Base-by-base conservation (phyloP, 495 filamentous ascomycete species). In the Apiosordaria backusii region DNA sequence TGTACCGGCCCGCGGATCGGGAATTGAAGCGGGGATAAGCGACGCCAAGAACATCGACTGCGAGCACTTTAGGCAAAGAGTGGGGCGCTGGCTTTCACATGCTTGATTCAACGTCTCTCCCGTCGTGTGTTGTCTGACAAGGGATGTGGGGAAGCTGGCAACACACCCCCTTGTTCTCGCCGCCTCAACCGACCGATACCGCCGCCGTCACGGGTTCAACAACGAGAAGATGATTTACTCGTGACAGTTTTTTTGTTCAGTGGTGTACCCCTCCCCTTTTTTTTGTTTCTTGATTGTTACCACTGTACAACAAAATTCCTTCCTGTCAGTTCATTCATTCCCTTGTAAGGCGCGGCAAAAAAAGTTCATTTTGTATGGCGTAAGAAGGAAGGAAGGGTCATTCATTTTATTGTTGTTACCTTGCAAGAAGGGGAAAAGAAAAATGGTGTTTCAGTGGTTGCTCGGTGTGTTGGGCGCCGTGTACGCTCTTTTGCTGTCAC, bases 71-170 rank as follows among this genome's bases (percentile, higher is more conserved):
- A 0, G 29, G 0, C 0, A 10, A 45, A 45, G 16, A 45, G 57
- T 59, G 57, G 27, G n/a, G 16, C 13, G 4, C 25, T 27, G 24
- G 57, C 22, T 29, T 59, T 59, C 57, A 59, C 57, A 59, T 59
- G 57, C 57, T 27, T 45, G 35, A 18, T 27, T 23, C 27, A 18
- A 18, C 22, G 18, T 25, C 10, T 57, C 23, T 57, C 25, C 3
- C 19, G 25, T 57, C 22, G 13, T 57, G 18, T 25, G 13, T 57
- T 59, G 24, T 26, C 23, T 59, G 57, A 59, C 57, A 59, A 25
- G 57, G 24, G 57, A 27, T 59, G 35, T 45, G 35, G 35, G 35
- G 35, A 45, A 0, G 10, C 10, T 45, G 0, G 35, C 16, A n/a
- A n/a, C n/a, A n/a, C n/a, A n/a, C n/a, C n/a, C n/a, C n/a, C n/a